Evolutionary conservation across 257 asterid species (phyloP).

Genomic region (Gardenia jasminoides): DNA sequence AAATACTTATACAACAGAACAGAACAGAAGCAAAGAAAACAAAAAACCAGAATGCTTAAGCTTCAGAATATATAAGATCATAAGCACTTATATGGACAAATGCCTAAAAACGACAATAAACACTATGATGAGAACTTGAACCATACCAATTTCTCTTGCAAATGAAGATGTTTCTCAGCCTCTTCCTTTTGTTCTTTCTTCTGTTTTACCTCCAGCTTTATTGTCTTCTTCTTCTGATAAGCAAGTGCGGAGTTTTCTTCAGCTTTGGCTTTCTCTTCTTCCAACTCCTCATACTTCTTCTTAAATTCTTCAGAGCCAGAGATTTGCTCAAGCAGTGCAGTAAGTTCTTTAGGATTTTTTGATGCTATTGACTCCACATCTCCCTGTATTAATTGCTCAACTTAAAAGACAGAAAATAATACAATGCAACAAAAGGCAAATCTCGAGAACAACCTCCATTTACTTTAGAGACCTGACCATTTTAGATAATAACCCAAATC

Average conservation of each 20-base stretch:
- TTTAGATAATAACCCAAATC: neutral
- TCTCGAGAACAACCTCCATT: neutral
- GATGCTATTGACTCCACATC: conserved; percentile 98
- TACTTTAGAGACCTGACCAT: neutral
- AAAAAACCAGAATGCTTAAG: neutral
- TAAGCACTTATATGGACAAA: neutral
- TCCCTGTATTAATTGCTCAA: conserved; percentile 53
- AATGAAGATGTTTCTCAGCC: conserved; percentile 88
- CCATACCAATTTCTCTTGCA: conserved; percentile 84
- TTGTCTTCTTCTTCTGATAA: conserved; percentile 85
- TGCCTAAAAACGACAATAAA: neutral
- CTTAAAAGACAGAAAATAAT: neutral
- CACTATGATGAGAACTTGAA: neutral
- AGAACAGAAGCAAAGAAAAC: neutral
- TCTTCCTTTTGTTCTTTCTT: conserved; percentile 97
- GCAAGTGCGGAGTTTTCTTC: conserved; percentile 95
- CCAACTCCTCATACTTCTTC: conserved; percentile 77
- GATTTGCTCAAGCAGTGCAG: conserved; percentile 83
- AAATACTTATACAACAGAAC: neutral
- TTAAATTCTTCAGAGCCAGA: conserved; percentile 95
- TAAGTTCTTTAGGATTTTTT: conserved; percentile 88
- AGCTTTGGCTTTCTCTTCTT: conserved; percentile 76
- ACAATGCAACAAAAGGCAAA: neutral
- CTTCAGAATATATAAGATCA: neutral
- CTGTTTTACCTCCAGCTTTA: conserved; percentile 78